These are phyloP conservation scores for Massariosphaeria phaeospora DNA, from an alignment of 495 filamentous ascomycete genomes.

Conservation along the genomic window DNA sequence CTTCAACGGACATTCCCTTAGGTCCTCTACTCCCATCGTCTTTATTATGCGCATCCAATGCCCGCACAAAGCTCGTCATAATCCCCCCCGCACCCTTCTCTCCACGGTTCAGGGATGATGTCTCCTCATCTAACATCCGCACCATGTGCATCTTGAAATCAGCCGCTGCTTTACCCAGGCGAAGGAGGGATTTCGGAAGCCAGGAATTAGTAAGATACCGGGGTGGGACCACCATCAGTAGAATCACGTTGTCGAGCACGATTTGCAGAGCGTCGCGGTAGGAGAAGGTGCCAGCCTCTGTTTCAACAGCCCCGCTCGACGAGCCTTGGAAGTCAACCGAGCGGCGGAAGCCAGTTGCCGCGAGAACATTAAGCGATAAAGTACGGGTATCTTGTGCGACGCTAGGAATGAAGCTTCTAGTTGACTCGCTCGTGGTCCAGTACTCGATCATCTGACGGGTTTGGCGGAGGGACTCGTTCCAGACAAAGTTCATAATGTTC, in stretches of 20 bases:
- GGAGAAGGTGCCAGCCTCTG: constrained; percentile 19
- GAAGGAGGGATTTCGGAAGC: background rate
- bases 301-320: background rate
- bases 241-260: constrained; percentile 22
- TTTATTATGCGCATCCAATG: constrained; percentile 20
- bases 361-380: constrained; percentile 42
- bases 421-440: constrained; percentile 31
- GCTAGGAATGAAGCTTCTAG: constrained; percentile 14
- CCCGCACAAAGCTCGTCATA: constrained; percentile 19
- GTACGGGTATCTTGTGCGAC: constrained; percentile 36
- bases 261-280: constrained; percentile 19
- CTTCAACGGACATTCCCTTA: constrained; percentile 33
- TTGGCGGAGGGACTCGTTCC: constrained; percentile 43
- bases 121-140: constrained; percentile 8
- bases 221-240: constrained; percentile 7
- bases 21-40: background rate
- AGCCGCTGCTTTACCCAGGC: constrained; percentile 11
- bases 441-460: constrained; percentile 41
- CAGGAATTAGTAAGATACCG: constrained; percentile 6
- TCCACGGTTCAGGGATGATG: background rate
- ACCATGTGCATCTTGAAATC: constrained; percentile 22
- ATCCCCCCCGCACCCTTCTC: constrained; percentile 1
- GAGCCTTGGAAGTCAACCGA: constrained; percentile 37
- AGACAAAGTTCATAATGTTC: constrained; percentile 42
- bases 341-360: constrained; percentile 38